Conservation (phyloP, 768 basidiomycete genomes). For the Botryobasidium botryosum region DNA sequence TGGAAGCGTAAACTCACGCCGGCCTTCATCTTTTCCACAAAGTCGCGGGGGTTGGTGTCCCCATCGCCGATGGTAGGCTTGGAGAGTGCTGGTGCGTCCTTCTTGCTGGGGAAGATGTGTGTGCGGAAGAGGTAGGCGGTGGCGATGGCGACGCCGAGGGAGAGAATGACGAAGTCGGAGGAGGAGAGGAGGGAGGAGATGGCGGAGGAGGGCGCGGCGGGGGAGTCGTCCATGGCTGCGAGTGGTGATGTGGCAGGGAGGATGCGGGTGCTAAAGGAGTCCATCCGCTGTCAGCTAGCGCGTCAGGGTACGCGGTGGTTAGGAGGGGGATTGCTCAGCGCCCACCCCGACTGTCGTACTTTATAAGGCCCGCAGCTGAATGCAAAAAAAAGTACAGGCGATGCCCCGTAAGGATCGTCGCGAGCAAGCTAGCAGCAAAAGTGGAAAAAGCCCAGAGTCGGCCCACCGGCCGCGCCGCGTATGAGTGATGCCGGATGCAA, state of each 20-base stretch:
- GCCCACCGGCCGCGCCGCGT: no score
- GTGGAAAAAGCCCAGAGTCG: no score
- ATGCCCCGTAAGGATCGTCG: no score
- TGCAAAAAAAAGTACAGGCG: no score
- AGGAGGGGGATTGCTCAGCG: no score
- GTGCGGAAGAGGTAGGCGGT: constrained; percentile 72
- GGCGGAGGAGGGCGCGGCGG: constrained; percentile 6
- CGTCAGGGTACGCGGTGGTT: no score
- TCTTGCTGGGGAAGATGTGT: constrained; percentile 52
- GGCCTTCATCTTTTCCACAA: constrained; percentile 86
- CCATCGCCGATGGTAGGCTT: constrained; percentile 36
- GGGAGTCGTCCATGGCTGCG: neutral
- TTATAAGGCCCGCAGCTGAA: no score
- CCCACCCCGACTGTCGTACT: no score
- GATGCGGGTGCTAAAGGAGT: no score
- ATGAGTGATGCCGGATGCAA: no score
- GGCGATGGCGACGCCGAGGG: constrained; percentile 57
- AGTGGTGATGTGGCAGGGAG: neutral
- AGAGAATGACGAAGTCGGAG: constrained; percentile 57
- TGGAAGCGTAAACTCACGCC: constrained; percentile 39
- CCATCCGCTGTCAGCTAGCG: no score
- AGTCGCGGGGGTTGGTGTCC: constrained; percentile 80
- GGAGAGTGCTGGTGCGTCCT: constrained; percentile 28
- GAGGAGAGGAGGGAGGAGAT: constrained; percentile 36
- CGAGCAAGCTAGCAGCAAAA: no score